Percentiles rank a stretch among this genome's conserved stretches.
These are phyloP conservation scores for Trichophyton verrucosum DNA, from an alignment of 2,329 filamentous ascomycete species.

Conservation along the genomic window DNA sequence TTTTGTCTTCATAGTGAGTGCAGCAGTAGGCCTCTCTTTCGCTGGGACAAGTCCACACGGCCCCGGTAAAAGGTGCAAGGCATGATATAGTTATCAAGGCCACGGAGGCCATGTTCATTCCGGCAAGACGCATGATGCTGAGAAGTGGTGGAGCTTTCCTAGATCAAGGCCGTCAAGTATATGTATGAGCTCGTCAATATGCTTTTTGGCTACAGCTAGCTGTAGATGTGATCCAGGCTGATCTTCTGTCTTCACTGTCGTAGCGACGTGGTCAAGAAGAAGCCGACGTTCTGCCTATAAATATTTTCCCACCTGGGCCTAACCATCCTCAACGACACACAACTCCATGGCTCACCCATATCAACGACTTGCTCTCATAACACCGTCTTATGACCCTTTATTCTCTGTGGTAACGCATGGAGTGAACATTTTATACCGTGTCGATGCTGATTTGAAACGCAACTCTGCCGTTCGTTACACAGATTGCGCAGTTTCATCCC, in stretches of 20 bases:
- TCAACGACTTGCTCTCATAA: neutral
- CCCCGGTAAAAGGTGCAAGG: neutral
- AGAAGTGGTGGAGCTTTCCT: neutral
- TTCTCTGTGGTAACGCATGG: neutral
- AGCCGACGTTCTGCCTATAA: neutral
- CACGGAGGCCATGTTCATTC: neutral
- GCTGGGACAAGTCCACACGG: constrained; percentile 14
- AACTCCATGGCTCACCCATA: neutral
- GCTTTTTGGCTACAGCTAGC: neutral
- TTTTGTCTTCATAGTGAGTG: constrained; percentile 2
- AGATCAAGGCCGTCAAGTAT: neutral
- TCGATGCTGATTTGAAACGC: neutral
- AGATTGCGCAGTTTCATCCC: neutral
- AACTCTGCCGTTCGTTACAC: neutral
- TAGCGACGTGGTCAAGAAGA: neutral
- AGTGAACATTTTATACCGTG: neutral
- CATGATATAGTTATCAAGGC: neutral
- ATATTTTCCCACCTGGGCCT: neutral
- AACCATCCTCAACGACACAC: neutral
- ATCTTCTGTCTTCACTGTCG: neutral
- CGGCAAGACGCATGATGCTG: neutral
- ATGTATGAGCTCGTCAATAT: neutral
- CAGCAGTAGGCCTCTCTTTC: constrained; percentile 13
- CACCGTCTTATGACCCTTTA: neutral
- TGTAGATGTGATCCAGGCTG: neutral